phyloP scores from a whole-genome alignment of 805 yeast species.

The Starmera quercuum region DNA sequence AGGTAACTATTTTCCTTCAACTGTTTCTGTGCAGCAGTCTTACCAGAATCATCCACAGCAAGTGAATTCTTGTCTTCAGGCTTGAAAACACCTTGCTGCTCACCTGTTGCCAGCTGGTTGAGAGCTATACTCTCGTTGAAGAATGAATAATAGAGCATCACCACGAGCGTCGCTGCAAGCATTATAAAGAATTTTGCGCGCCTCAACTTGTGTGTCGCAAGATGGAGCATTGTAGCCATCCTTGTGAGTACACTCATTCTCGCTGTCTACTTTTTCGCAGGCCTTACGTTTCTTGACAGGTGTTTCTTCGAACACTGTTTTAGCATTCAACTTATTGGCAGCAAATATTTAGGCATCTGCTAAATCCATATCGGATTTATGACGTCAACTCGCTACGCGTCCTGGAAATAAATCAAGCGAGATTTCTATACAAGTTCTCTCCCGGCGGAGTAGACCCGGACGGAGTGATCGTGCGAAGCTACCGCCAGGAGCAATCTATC shows the following conservation, averaged over 20 bases:
- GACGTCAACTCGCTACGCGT: too few species aligned
- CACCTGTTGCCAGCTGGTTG: constrained; percentile 17
- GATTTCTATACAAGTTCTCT: constrained; percentile 2
- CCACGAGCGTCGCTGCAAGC: constrained; percentile 9
- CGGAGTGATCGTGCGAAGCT: constrained; percentile 60
- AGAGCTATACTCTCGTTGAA: constrained; percentile 17
- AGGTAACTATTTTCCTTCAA: constrained; percentile 18
- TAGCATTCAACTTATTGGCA: too few species aligned
- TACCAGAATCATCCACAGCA: neutral
- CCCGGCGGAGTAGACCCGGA: constrained; percentile 27
- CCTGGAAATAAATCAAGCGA: too few species aligned
- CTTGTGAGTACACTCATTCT: too few species aligned
- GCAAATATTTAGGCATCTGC: too few species aligned
- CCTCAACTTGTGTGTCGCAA: constrained; percentile 8
- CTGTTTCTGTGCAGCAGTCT: constrained; percentile 1
- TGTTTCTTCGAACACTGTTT: too few species aligned
- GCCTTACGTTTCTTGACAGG: too few species aligned
- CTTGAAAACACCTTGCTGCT: neutral
- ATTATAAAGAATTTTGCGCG: constrained; percentile 11
- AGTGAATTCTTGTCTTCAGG: neutral
- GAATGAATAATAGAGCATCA: constrained; percentile 19
- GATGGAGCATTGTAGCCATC: neutral
- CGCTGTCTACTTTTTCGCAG: too few species aligned
- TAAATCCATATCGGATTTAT: too few species aligned
- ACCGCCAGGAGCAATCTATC: constrained; percentile 39